Percentiles rank a stretch among this genome's conserved stretches.
Evolutionary conservation across 2,329 filamentous ascomycete genomes (phyloP).

Genomic region (Trichophyton simii): DNA sequence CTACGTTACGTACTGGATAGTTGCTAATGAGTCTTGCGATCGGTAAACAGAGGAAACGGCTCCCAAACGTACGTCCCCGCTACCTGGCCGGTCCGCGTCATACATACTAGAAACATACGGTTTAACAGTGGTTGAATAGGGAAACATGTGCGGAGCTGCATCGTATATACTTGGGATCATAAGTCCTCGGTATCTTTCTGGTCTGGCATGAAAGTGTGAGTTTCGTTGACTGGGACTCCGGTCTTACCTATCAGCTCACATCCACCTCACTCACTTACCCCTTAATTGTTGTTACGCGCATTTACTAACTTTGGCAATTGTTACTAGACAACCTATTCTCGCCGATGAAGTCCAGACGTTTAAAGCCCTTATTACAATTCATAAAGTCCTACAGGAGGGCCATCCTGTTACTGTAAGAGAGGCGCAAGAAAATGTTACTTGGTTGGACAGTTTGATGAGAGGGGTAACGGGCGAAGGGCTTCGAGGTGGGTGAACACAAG

Average conservation of each 20-base stretch:
- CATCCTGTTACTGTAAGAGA: conserved; percentile 80
- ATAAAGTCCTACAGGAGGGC: conserved; percentile 95
- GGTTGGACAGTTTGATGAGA: conserved; percentile 85
- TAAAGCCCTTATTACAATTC: conserved; percentile 92
- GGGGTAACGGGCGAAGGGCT: conserved; percentile 72
- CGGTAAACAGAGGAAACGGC: conserved; percentile 46
- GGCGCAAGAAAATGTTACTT: conserved; percentile 73
- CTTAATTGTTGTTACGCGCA: not conserved
- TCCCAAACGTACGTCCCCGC: conserved; percentile 54
- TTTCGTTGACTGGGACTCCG: conserved; percentile 15
- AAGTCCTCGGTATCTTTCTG: conserved; percentile 91
- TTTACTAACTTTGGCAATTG: not conserved
- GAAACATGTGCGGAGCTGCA: conserved; percentile 95
- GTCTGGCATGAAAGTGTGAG: conserved; percentile 96
- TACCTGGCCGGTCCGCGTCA: not conserved
- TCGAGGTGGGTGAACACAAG: conserved; percentile 43
- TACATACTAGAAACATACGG: not conserved
- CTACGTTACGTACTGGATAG: not conserved
- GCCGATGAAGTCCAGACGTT: conserved; percentile 98
- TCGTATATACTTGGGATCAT: conserved; percentile 99
- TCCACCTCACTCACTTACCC: not conserved
- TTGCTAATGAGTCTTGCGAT: not conserved
- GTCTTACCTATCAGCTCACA: not conserved
- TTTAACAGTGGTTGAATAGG: conserved; percentile 28
- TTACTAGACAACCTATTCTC: conserved; percentile 77